Percentiles rank a stretch among this genome's conserved stretches.
phyloP scores from a whole-genome alignment of 2,329 filamentous ascomycete genomes.

The Aspergillus pseudonomiae region DNA sequence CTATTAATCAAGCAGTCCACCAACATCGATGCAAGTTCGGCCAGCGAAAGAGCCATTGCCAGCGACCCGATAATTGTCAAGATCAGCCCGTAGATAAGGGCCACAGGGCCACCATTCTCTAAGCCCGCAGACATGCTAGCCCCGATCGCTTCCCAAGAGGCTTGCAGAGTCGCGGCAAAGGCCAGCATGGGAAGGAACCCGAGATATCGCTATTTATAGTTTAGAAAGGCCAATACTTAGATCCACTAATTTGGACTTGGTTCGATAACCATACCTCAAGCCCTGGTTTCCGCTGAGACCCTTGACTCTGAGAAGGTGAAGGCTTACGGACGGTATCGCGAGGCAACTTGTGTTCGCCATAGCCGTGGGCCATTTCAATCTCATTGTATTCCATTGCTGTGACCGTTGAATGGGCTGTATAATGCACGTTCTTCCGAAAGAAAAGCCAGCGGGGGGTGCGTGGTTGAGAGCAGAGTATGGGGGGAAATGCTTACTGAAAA shows the following conservation, averaged over 20 bases:
- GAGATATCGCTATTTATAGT: too few species aligned
- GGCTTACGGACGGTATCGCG: background rate
- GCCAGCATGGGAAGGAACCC: background rate
- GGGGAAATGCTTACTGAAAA: background rate
- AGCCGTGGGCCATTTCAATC: background rate
- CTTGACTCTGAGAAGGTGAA: background rate
- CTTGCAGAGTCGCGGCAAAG: background rate
- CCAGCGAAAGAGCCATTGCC: background rate
- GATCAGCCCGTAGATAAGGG: background rate
- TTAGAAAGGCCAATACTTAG: too few species aligned
- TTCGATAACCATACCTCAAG: background rate
- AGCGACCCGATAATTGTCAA: background rate
- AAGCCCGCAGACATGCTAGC: background rate
- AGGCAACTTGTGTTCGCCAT: background rate
- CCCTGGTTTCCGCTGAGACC: background rate
- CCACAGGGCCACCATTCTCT: background rate
- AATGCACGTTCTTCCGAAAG: background rate
- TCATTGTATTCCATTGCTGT: background rate
- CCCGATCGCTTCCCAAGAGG: background rate
- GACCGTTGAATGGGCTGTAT: background rate
- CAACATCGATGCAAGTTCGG: background rate
- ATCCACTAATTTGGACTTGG: too few species aligned
- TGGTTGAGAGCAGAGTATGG: background rate
- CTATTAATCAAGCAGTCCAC: too few species aligned
- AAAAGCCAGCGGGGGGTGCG: too few species aligned